Conservation (phyloP, 2,329 filamentous ascomycete species). For the Diplodia mutila region DNA sequence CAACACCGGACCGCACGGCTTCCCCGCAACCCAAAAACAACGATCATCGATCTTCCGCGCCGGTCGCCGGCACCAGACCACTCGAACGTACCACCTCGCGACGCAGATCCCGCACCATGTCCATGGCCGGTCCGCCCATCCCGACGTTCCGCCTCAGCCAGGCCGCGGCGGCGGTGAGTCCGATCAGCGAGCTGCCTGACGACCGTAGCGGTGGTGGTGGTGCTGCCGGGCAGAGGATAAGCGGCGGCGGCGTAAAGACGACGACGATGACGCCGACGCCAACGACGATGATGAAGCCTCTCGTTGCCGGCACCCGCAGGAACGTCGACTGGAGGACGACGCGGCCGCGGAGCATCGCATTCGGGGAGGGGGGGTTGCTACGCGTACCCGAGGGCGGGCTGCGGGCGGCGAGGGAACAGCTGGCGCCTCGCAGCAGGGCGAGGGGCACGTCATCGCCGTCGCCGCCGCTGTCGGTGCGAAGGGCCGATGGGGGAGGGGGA, state of each 20-base stretch:
- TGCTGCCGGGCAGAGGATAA: neutral
- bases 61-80: neutral
- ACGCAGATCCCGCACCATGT: conserved; percentile 38
- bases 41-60: neutral
- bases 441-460: neutral
- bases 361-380: conserved; percentile 23
- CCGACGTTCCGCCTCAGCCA: conserved; percentile 32
- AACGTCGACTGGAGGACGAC: neutral
- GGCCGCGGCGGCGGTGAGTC: conserved; percentile 27
- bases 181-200: conserved; percentile 27
- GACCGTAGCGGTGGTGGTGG: neutral
- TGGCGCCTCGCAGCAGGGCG: neutral
- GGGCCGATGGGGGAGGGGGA: neutral
- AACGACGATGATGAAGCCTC: no score
- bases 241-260: neutral
- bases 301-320: neutral
- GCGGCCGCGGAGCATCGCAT: conserved; percentile 5
- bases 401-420: neutral
- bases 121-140: conserved; percentile 35
- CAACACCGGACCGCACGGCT: conserved; percentile 29
- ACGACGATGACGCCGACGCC: neutral
- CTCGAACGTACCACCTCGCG: conserved; percentile 31
- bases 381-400: neutral
- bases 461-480: neutral
- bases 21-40: conserved; percentile 18